A percentile compares a stretch with the other conserved stretches of the same genome.
Evolutionary conservation across 768 basidiomycete genomes (phyloP).

Genomic region (Tylopilus rubrobrunneus): DNA sequence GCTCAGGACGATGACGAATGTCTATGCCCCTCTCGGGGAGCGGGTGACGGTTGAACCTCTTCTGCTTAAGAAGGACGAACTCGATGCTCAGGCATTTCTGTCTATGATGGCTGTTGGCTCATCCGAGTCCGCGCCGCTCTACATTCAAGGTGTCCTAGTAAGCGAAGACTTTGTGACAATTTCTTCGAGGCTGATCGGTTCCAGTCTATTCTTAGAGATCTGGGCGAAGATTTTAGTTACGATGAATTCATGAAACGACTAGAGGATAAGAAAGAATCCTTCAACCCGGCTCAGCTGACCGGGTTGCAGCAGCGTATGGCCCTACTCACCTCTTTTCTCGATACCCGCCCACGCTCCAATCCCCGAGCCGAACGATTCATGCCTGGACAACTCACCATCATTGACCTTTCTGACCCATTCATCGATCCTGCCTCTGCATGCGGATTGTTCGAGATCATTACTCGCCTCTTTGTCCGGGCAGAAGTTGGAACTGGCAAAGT

Average conservation of each 20-base stretch:
- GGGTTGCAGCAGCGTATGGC: slow-evolving; percentile 63
- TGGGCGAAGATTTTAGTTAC: slow-evolving; percentile 59
- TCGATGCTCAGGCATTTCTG: slow-evolving; percentile 65
- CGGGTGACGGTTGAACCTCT: slow-evolving; percentile 53
- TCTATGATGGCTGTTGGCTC: slow-evolving; percentile 73
- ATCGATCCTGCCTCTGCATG: slow-evolving; percentile 66
- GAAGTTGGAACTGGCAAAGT: slow-evolving; percentile 62
- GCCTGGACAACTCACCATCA: slow-evolving; percentile 57
- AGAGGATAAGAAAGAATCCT: slow-evolving; percentile 42
- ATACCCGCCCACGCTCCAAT: slow-evolving; percentile 14
- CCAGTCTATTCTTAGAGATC: slow-evolving; percentile 58
- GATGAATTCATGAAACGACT: slow-evolving; percentile 45
- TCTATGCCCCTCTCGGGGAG: slow-evolving; percentile 50
- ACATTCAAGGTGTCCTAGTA: slow-evolving; percentile 67
- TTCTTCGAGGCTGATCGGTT: slow-evolving; percentile 8
- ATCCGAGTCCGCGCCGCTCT: slow-evolving; percentile 59
- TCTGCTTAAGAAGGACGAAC: slow-evolving; percentile 52
- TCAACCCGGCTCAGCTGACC: slow-evolving; percentile 53
- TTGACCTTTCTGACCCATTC: slow-evolving; percentile 73
- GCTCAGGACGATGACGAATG: slow-evolving; percentile 53
- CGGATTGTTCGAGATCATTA: slow-evolving; percentile 65
- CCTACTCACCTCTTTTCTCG: slow-evolving; percentile 56
- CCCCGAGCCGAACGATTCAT: slow-evolving; percentile 39
- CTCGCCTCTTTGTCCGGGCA: slow-evolving; percentile 59
- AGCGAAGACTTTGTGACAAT: slow-evolving; percentile 16